Evolutionary conservation across 2,329 filamentous ascomycete genomes (phyloP), one percentile per base, ranked within the genome.

Genomic region (Pseudocercospora fuligena): DNA sequence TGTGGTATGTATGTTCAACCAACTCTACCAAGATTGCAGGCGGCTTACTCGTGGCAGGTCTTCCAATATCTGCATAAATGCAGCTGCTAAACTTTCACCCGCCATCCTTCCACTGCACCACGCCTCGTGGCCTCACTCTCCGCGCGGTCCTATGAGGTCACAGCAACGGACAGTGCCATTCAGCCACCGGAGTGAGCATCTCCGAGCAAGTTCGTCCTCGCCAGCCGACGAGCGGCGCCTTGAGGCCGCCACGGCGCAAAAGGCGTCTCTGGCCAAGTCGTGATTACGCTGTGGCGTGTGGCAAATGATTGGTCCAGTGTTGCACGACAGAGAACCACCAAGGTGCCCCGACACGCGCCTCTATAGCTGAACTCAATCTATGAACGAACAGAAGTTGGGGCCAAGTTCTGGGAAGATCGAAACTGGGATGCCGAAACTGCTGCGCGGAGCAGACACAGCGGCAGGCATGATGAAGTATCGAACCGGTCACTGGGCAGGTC

Each of bases 181-280:
- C 49, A 9, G 51, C 51, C 51, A 54, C 25, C 23, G 14, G 51
- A 23, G 14, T 27, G 51, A 54, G 57, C 57, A 60, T 60, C 33
- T 60, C 57, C 57, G 57, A 60, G 57, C 57, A 40, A 60, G 27
- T 46, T 43, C 57, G 57, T 49, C 46, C n/a, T 56, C 16, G 25
- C 21, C 16, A 31, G 51, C 25, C 27, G 23, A 21, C 47, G 47
- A 51, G 47, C 27, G 51, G 23, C 25, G 19, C 5, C 33, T 19
- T 31, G 31, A 25, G 21, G 54, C 12, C 54, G 27, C 54, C 19
- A n/a, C 6, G 33, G 21, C 54, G 54, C 47, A 58, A 12, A 23
- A 27, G 58, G 43, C 58, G n/a, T 61, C 21, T 61, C 46, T 21
- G 11, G 58, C 40, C 23, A n/a, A n/a, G 16, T 61, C 40, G 19